Evolutionary conservation across 495 filamentous ascomycete genomes (phyloP).

Genomic region (Tuber microsphaerosporum): DNA sequence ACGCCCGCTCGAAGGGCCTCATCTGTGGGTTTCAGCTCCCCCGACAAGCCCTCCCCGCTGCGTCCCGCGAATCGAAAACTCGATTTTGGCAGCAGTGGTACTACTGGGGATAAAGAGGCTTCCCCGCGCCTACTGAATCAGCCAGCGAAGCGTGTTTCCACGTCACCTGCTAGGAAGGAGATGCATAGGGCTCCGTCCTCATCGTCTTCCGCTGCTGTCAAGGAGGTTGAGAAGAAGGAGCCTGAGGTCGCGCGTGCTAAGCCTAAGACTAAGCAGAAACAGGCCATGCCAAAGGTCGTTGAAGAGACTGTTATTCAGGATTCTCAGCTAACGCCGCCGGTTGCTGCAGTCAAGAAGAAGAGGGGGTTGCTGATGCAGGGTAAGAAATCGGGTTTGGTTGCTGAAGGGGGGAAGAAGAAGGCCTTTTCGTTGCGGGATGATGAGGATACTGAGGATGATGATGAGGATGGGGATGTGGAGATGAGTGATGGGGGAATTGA

Average conservation of each 20-base stretch:
- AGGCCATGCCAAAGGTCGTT: conserved; percentile 18
- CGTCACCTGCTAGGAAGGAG: neutral
- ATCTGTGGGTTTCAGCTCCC: conserved; percentile 47
- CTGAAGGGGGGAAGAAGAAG: conserved; percentile 23
- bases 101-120: conserved; percentile 5
- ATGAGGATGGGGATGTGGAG: conserved; percentile 31
- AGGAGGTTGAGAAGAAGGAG: conserved; percentile 10
- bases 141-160: neutral
- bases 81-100: conserved; percentile 8
- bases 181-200: conserved; percentile 6
- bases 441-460: conserved; percentile 36
- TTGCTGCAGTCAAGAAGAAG: conserved; percentile 18
- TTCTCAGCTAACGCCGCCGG: conserved; percentile 12
- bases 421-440: conserved; percentile 23
- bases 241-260: neutral
- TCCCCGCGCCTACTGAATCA: conserved; percentile 3
- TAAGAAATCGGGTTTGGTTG: conserved; percentile 9
- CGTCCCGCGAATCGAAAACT: conserved; percentile 11
- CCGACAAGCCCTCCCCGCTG: conserved; percentile 29
- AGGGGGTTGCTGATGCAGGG: conserved; percentile 26
- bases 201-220: neutral
- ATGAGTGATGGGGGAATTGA: conserved; percentile 33
- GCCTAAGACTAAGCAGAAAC: conserved; percentile 12
- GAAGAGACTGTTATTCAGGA: conserved; percentile 14
- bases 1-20: conserved; percentile 51